phyloP scores from a whole-genome alignment of 2,329 filamentous ascomycete genomes.

The Diaporthe amygdali region DNA sequence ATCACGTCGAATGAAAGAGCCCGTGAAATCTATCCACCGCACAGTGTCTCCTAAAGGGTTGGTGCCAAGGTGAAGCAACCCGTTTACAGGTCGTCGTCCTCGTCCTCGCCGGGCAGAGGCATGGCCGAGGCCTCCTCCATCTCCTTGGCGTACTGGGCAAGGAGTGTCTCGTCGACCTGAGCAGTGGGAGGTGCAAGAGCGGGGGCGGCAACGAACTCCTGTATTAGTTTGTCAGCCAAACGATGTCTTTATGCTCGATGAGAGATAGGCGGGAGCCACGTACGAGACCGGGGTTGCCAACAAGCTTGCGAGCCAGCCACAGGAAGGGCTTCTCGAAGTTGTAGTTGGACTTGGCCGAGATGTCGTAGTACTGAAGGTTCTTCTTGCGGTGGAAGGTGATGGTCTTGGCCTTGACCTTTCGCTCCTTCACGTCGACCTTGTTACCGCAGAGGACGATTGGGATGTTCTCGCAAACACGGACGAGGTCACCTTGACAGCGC shows the following conservation, averaged over 20 bases:
- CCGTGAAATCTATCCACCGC: slow-evolving; percentile 27
- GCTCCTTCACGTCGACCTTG: slow-evolving; percentile 99
- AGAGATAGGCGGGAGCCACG: slow-evolving; percentile 40
- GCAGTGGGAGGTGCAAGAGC: slow-evolving; percentile 95
- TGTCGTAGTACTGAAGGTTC: slow-evolving; percentile 99
- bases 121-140: slow-evolving; percentile 80
- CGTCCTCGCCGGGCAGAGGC: slow-evolving; percentile 95
- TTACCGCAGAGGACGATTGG: slow-evolving; percentile 98
- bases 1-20: slow-evolving; percentile 24
- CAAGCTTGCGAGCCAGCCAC: slow-evolving; percentile 97
- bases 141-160: slow-evolving; percentile 85
- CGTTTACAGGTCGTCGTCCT: slow-evolving; percentile 70
- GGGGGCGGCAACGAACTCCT: slow-evolving; percentile 97
- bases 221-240: slow-evolving; percentile 34
- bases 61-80: slow-evolving; percentile 14
- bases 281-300: slow-evolving; percentile 88
- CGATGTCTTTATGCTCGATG: not conserved
- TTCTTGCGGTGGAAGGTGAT: slow-evolving; percentile 99
- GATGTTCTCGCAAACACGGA: slow-evolving; percentile 99
- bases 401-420: slow-evolving; percentile 99
- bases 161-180: slow-evolving; percentile 81
- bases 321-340: slow-evolving; percentile 99
- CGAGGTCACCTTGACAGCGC: slow-evolving; percentile 77
- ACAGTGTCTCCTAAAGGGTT: slow-evolving; percentile 12
- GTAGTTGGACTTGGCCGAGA: slow-evolving; percentile 99